Conservation (phyloP, 106 monocot species). For the Ottelia alismoides region DNA sequence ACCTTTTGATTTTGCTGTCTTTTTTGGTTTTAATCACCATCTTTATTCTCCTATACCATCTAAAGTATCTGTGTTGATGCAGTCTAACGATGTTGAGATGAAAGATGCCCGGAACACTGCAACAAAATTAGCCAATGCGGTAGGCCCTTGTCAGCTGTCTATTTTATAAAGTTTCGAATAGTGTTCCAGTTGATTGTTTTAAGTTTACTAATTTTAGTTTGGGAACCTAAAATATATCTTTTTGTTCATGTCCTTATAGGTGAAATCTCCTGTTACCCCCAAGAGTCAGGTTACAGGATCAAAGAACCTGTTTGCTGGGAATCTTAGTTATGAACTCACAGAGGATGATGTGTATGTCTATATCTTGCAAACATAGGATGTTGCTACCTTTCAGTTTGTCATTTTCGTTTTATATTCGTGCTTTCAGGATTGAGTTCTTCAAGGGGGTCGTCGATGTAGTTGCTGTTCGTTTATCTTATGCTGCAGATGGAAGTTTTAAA, state of each 20-base stretch:
- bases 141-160: not conserved
- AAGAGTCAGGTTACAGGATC: conserved; percentile 30
- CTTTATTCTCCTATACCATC: not conserved
- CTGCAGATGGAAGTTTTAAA: conserved; percentile 46
- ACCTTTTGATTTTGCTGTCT: not conserved
- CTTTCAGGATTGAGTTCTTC: conserved; percentile 62
- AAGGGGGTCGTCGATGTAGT: conserved; percentile 63
- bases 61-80: not conserved
- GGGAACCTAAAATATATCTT: too few relatives aligned
- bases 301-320: conserved; percentile 70
- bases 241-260: conserved; percentile 25
- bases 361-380: not conserved
- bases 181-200: not conserved
- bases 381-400: not conserved
- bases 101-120: conserved; percentile 22
- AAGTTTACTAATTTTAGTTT: not conserved
- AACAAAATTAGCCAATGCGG: conserved; percentile 5
- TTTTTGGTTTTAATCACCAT: not conserved
- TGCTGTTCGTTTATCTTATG: conserved; percentile 40
- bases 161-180: not conserved
- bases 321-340: conserved; percentile 34
- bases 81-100: conserved; percentile 47
- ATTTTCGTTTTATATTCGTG: not conserved
- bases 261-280: conserved; percentile 31
- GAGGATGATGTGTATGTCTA: conserved; percentile 55